Evolutionary conservation across 495 filamentous ascomycete species (phyloP), one percentile per base, ranked within the genome.

Genomic region (Corynascus novoguineensis): DNA sequence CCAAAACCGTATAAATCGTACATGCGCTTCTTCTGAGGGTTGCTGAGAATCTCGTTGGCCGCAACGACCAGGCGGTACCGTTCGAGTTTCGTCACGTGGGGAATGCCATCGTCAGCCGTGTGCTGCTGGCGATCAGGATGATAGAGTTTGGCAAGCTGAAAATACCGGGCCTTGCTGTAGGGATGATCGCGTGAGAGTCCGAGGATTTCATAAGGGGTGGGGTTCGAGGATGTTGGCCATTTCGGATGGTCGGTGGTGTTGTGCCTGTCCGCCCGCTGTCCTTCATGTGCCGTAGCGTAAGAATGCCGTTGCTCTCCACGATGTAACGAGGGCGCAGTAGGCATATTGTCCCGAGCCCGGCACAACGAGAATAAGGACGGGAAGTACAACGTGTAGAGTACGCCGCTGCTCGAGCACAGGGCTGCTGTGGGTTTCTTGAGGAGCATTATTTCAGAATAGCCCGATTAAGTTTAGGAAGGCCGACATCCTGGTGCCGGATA

Each of bases 131-230:
- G 84, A 72, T 98, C 93, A 0, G 93, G 93, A 63, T 98, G 93
- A 71, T 98, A 98, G 47, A 95, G 74, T 74, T 96, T 97, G 34
- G 95, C 92, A 28, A 98, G 80, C 60, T 95, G 82, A 68, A 92
- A 90, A 78, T 88, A 98, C 28, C 85, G 80, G 15, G 71, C 64
- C 71, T 97, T 97, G 59, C 81, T 85, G 68, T 98, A 98, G 15
- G 84, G 80, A 17, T 81, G 81, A 25, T 67, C 74, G 58, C 73
- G 80, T 28, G 78, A 73, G 55, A 84, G 76, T 44, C 83, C 75
- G 60, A 97, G 83, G 61, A 98, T 88, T 60, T 98, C 88, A 69
- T 98, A 97, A 0, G 93, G 93, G 0, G 92, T 93, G n/a, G 88
- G 88, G 44, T 66, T 64, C 49, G 57, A 49, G 10, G 68, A 71